These are phyloP conservation scores for Tephrocybe rancida DNA, from an alignment of 768 basidiomycete species.

Conservation along the genomic window DNA sequence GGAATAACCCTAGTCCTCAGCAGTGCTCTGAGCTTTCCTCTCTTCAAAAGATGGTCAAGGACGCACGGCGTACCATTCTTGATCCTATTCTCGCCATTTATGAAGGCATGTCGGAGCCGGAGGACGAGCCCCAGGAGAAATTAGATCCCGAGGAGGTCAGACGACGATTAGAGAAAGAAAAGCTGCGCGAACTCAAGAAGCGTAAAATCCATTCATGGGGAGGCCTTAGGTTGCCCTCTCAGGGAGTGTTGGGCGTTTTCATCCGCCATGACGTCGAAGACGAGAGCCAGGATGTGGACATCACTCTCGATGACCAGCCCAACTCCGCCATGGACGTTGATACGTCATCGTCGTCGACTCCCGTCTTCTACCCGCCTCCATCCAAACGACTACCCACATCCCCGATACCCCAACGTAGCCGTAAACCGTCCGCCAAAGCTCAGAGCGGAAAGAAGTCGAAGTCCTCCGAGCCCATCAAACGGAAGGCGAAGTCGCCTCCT, in stretches of 20 bases:
- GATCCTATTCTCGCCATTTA: conserved; percentile 46
- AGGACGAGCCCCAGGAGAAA: conserved; percentile 38
- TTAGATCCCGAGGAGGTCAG: conserved; percentile 42
- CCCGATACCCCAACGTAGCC: not conserved
- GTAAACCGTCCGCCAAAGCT: conserved; percentile 5
- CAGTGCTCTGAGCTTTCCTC: conserved; percentile 19
- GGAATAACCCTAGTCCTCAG: conserved; percentile 7
- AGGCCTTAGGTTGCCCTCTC: conserved; percentile 31
- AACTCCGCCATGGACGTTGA: not conserved
- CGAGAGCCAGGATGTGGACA: conserved; percentile 63
- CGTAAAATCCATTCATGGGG: conserved; percentile 40
- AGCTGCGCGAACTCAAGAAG: conserved; percentile 59
- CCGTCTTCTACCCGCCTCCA: not conserved
- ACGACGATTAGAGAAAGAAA: conserved; percentile 48
- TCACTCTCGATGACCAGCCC: conserved; percentile 37
- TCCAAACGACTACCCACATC: not conserved
- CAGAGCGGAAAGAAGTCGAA: conserved; percentile 1
- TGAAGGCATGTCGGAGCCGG: conserved; percentile 34
- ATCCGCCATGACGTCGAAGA: conserved; percentile 60
- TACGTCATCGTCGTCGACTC: not conserved
- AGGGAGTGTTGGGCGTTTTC: conserved; percentile 43
- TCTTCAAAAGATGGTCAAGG: conserved; percentile 22
- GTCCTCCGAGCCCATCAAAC: not conserved
- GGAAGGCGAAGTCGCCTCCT: conserved; percentile 1
- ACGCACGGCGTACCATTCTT: conserved; percentile 50